Evolutionary conservation across 1,284 basidiomycete genomes (phyloP).

Genomic region (Sporisorium sorghi): DNA sequence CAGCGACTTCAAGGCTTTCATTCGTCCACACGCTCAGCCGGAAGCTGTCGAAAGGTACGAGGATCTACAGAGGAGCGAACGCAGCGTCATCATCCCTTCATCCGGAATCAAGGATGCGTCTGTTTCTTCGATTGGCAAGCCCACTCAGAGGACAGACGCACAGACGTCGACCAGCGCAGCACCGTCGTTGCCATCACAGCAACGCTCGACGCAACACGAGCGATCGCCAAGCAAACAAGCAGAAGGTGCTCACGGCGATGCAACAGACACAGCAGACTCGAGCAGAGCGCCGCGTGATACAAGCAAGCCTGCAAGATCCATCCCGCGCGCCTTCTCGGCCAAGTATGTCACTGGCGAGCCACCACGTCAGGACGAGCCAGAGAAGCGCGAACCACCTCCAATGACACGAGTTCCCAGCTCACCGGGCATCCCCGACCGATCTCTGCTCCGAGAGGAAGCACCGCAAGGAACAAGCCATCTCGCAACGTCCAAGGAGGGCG

Average conservation of each 20-base stretch:
- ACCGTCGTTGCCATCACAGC: neutral
- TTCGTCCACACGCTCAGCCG: conserved; percentile 37
- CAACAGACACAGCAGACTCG: neutral
- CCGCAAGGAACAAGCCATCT: neutral
- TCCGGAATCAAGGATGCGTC: conserved; percentile 34
- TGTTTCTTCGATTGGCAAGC: conserved; percentile 5
- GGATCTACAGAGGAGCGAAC: conserved; percentile 42
- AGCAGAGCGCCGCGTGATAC: conserved; percentile 9
- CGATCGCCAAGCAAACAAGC: conserved; percentile 8
- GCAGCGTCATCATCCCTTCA: conserved; percentile 38
- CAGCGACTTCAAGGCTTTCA: conserved; percentile 46
- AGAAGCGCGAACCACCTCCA: conserved; percentile 11
- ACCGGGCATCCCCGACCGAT: conserved; percentile 30
- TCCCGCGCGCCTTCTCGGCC: conserved; percentile 44
- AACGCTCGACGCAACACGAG: conserved; percentile 2
- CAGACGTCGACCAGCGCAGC: neutral
- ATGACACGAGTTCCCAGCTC: conserved; percentile 33
- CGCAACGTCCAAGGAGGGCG: conserved; percentile 21
- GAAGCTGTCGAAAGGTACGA: conserved; percentile 45
- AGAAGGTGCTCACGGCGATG: neutral
- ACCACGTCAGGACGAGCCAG: conserved; percentile 17
- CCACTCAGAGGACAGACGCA: neutral
- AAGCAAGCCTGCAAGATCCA: conserved; percentile 9
- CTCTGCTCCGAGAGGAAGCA: conserved; percentile 16
- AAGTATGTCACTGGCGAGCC: conserved; percentile 51